A percentile compares a stretch with the other conserved stretches of the same genome.
Evolutionary conservation across 768 basidiomycete species (phyloP).

Genomic region (Fomitopsis pulvina): DNA sequence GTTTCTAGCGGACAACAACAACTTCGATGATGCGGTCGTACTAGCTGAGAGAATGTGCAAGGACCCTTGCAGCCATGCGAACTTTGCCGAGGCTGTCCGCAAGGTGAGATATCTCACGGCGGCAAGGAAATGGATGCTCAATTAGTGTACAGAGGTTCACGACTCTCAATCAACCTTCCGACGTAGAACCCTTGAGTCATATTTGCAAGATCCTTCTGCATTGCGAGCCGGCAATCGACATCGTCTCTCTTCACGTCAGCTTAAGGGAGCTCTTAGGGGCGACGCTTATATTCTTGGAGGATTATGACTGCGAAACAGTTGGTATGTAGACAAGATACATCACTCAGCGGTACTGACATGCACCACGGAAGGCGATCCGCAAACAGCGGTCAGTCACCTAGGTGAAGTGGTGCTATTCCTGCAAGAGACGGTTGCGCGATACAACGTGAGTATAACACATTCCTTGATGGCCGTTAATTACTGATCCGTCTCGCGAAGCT

Average conservation of each 20-base stretch:
- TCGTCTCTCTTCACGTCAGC: slow-evolving; percentile 60
- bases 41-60: slow-evolving; percentile 38
- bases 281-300: slow-evolving; percentile 54
- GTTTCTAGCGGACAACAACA: slow-evolving; percentile 41
- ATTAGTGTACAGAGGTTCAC: slow-evolving; percentile 45
- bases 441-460: slow-evolving; percentile 38
- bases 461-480: background rate
- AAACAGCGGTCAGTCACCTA: slow-evolving; percentile 71
- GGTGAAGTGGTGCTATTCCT: slow-evolving; percentile 75
- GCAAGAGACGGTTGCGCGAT: slow-evolving; percentile 60
- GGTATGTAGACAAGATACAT: slow-evolving; percentile 38
- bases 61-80: slow-evolving; percentile 50
- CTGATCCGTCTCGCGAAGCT: slow-evolving; percentile 32
- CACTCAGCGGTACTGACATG: background rate
- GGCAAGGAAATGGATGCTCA: background rate
- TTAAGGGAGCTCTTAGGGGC: slow-evolving; percentile 60
- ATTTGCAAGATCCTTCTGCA: slow-evolving; percentile 62
- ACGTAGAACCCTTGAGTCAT: slow-evolving; percentile 64
- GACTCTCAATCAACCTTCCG: slow-evolving; percentile 42
- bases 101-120: slow-evolving; percentile 37
- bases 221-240: slow-evolving; percentile 55
- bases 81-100: slow-evolving; percentile 48
- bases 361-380: slow-evolving; percentile 60
- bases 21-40: slow-evolving; percentile 28
- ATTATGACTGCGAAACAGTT: slow-evolving; percentile 76